Percentiles rank a stretch among this genome's conserved stretches.
phyloP scores from a whole-genome alignment of 2,329 filamentous ascomycete genomes.

The Cytospora leucostoma region DNA sequence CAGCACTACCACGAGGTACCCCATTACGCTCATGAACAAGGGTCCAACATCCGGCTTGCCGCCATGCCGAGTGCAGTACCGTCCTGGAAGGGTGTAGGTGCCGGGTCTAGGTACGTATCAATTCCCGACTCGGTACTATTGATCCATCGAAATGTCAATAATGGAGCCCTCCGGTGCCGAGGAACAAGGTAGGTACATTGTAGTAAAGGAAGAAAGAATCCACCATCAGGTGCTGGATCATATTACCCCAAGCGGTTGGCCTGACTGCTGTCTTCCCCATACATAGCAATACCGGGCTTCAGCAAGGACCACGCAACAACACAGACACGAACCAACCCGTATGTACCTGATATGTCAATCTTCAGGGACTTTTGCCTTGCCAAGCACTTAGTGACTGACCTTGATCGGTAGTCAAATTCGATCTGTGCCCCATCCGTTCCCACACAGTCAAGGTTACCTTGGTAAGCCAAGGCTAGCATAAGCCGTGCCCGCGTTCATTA shows the following conservation, averaged over 20 bases:
- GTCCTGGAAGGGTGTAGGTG: slow-evolving; percentile 1
- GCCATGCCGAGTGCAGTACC: slow-evolving; percentile 13
- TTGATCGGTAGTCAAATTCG: slow-evolving; percentile 19
- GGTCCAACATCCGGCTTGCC: slow-evolving; percentile 8
- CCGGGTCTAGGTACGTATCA: no score
- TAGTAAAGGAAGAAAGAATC: background rate
- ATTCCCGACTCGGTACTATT: background rate
- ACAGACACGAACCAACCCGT: background rate
- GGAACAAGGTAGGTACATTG: background rate
- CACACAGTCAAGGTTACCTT: slow-evolving; percentile 24
- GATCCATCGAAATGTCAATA: slow-evolving; percentile 14
- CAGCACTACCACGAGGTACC: slow-evolving; percentile 2
- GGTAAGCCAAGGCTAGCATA: slow-evolving; percentile 21
- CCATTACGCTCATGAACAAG: slow-evolving; percentile 2
- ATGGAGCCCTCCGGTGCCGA: slow-evolving; percentile 9
- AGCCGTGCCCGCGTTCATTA: slow-evolving; percentile 26
- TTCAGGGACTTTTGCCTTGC: slow-evolving; percentile 15
- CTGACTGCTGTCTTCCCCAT: slow-evolving; percentile 5
- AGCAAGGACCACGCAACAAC: slow-evolving; percentile 16
- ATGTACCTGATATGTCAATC: background rate
- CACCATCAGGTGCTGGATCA: background rate
- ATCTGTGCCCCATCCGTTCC: slow-evolving; percentile 24
- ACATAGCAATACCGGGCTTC: slow-evolving; percentile 9
- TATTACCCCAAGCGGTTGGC: slow-evolving; percentile 15
- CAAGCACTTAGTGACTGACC: slow-evolving; percentile 15